Evolutionary conservation across 2,329 filamentous ascomycete genomes (phyloP).

Genomic region (Xylariaceae sp.): DNA sequence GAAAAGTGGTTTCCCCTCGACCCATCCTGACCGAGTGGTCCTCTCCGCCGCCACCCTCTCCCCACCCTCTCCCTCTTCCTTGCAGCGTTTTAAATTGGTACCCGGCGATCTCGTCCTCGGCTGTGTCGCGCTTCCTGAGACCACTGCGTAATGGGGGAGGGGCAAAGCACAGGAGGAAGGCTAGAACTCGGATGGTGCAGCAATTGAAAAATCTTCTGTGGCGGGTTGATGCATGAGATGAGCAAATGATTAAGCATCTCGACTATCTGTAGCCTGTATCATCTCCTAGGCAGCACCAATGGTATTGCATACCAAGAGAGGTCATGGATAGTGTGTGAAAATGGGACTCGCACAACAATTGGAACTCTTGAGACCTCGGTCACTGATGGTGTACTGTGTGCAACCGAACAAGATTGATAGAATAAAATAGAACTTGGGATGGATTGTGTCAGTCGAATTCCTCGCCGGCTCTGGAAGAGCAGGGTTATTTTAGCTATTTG

Average conservation of each 20-base stretch:
- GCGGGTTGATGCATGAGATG: conserved; percentile 1
- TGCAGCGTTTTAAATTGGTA: conserved; percentile 2
- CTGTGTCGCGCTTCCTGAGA: background rate
- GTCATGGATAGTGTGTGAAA: background rate
- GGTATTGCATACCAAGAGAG: background rate
- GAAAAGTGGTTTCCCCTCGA: background rate
- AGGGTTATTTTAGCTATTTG: too few relatives aligned
- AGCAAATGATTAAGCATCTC: background rate
- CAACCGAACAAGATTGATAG: too few relatives aligned
- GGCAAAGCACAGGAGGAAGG: background rate
- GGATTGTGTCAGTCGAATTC: too few relatives aligned
- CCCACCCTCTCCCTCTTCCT: background rate
- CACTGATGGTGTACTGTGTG: too few relatives aligned
- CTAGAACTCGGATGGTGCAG: conserved; percentile 1
- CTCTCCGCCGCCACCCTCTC: conserved; percentile 1
- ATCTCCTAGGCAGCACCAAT: background rate
- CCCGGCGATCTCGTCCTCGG: background rate
- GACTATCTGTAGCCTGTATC: background rate
- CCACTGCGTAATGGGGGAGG: background rate
- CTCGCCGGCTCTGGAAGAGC: too few relatives aligned
- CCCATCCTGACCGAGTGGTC: conserved; percentile 2
- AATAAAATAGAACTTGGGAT: too few relatives aligned
- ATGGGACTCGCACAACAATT: too few relatives aligned
- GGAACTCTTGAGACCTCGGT: too few relatives aligned
- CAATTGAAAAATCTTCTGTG: background rate